Percentiles rank a stretch among this genome's conserved stretches.
phyloP scores from a whole-genome alignment of 805 yeast genomes.

The Blastobotrys chiropterorum region DNA sequence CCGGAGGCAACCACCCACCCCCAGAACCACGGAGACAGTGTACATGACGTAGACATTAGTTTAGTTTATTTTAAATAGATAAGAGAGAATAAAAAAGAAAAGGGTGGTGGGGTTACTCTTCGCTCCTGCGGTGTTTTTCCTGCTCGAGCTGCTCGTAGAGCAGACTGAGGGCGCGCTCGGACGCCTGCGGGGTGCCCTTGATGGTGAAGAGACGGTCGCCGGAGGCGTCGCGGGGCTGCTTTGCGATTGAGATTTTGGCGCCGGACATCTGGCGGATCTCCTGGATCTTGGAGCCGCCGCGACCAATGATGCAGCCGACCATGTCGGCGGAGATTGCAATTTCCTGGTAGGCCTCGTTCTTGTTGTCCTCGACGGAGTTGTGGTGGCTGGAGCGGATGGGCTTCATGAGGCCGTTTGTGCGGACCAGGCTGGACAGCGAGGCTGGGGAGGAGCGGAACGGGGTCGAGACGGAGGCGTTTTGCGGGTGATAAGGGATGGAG shows the following conservation, averaged over 20 bases:
- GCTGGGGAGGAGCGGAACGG: not conserved
- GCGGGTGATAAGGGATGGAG: constrained; percentile 54
- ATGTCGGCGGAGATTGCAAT: constrained; percentile 61
- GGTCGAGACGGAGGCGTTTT: constrained; percentile 22
- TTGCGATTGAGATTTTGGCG: constrained; percentile 70
- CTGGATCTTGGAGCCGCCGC: constrained; percentile 77
- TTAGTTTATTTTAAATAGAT: not conserved
- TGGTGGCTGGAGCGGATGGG: not conserved
- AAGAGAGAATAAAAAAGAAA: no score
- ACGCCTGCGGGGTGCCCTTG: constrained; percentile 50
- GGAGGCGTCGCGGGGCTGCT: constrained; percentile 53
- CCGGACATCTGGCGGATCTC: constrained; percentile 76
- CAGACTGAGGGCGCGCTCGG: constrained; percentile 50
- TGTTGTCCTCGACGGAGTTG: constrained; percentile 7
- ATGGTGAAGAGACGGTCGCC: constrained; percentile 67
- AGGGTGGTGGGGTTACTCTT: not conserved
- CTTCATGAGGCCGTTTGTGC: not conserved
- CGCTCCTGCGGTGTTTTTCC: constrained; percentile 19
- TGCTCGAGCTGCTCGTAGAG: constrained; percentile 41
- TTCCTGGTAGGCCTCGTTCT: constrained; percentile 39
- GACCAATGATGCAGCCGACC: constrained; percentile 88
- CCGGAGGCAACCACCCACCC: not conserved
- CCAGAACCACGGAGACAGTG: no score
- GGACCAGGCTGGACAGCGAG: not conserved
- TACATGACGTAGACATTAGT: no score